Base-by-base conservation (phyloP, 2,329 filamentous ascomycete genomes). In the Fusarium sororula region DNA sequence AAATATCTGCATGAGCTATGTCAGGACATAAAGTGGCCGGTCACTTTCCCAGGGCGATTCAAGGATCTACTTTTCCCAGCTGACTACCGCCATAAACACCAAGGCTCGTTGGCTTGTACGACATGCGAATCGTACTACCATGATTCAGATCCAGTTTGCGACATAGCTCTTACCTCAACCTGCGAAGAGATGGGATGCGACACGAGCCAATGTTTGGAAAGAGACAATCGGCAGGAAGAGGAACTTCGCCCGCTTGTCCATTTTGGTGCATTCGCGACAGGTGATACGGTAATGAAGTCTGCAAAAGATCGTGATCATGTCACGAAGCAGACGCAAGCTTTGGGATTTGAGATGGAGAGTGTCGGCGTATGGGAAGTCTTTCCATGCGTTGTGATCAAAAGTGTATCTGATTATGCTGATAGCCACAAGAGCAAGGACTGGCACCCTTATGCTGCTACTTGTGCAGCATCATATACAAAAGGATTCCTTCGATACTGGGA, bases 61-160 rank as follows among this genome's bases (percentile, higher is more conserved):
- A n/a, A 41, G 5, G 39, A 41, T 13, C 39, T 41, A 0, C 39
- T 41, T 10, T 41, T 41, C 13, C 39, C 39, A 41, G 39, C 5
- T 10, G 22, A 15, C 5, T 41, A n/a, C 8, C 39, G 39, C 22
- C 39, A 41, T 9, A 41, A 41, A 41, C 22, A 41, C 22, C 39
- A 41, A 4, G 22, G 6, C 1, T n/a, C 39, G 8, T 13, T 10
- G 0, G 8, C 5, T 0, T 41, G 39, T 41, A n/a, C 39, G 1
- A n/a, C 1, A 15, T 41, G 39, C 8, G 22, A 13, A 41, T 41
- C 39, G 22, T 41, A 13, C 22, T 5, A n/a, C 13, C 7, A n/a
- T 1, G 39, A 10, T 1, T 6, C 22, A 15, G 39, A 41, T 6
- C 13, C 7, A 15, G 22, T 41, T n/a, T 41, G 39, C 22, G 39